Evolutionary conservation across 495 filamentous ascomycete genomes (phyloP).

Genomic region (Geoglossum glabrum): DNA sequence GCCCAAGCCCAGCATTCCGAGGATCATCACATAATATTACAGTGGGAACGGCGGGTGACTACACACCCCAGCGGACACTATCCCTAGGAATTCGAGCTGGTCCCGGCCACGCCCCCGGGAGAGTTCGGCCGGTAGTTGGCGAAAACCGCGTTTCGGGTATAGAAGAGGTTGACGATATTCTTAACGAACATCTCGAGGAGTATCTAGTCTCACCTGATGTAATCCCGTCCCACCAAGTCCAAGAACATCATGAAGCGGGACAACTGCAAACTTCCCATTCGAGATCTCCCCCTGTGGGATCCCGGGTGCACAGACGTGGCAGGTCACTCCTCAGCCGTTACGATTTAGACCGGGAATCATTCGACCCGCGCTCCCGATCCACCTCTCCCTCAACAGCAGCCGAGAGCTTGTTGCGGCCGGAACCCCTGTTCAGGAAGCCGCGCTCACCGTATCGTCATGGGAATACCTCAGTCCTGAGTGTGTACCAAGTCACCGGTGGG

Average conservation of each 20-base stretch:
- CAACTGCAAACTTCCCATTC: not conserved
- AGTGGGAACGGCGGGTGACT: not conserved
- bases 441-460: not conserved
- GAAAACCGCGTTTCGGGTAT: not conserved
- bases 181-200: not conserved
- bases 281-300: not conserved
- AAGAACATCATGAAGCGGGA: not conserved
- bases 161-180: not conserved
- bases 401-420: not conserved
- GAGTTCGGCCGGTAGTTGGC: not conserved
- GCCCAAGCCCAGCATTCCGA: not conserved
- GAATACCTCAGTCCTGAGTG: conserved; percentile 17
- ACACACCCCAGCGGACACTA: not conserved
- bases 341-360: not conserved
- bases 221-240: not conserved
- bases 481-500: conserved; percentile 37
- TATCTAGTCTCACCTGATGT: not conserved
- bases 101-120: not conserved
- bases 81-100: not conserved
- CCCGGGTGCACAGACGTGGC: not conserved
- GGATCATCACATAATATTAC: not conserved
- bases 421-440: not conserved
- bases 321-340: not conserved
- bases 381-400: not conserved
- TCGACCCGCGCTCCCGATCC: not conserved